Evolutionary conservation across 2,329 filamentous ascomycete genomes (phyloP).

Genomic region (Penicillium corylophilum): DNA sequence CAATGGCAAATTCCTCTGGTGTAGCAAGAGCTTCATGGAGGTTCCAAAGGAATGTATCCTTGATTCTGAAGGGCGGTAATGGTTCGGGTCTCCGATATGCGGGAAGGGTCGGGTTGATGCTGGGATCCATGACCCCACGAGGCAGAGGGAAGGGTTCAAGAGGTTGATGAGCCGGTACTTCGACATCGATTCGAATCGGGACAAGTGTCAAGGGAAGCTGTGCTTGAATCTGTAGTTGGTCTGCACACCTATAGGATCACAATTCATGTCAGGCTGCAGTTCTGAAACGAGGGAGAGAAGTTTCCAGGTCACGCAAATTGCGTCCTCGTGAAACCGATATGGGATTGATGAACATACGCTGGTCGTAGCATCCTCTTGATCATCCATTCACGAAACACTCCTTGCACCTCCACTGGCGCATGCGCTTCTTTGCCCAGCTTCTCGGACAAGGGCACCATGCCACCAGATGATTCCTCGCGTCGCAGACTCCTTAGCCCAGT

Average conservation of each 20-base stretch:
- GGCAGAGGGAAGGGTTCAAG: constrained; percentile 49
- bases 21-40: constrained; percentile 91
- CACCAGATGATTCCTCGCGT: constrained; percentile 68
- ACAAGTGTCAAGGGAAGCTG: constrained; percentile 85
- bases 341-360: constrained; percentile 35
- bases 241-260: constrained; percentile 46
- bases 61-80: constrained; percentile 81
- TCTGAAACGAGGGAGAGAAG: constrained; percentile 6
- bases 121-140: constrained; percentile 40
- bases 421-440: constrained; percentile 80
- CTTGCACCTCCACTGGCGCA: constrained; percentile 78
- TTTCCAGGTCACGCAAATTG: constrained; percentile 18
- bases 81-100: constrained; percentile 77
- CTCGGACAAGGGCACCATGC: constrained; percentile 65
- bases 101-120: constrained; percentile 64
- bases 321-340: constrained; percentile 2
- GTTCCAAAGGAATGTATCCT: constrained; percentile 98
- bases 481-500: constrained; percentile 82
- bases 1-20: constrained; percentile 91
- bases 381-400: constrained; percentile 96
- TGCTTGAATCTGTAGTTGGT: constrained; percentile 64
- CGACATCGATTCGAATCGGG: constrained; percentile 93
- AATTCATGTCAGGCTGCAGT: constrained; percentile 9
- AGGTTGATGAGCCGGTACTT: constrained; percentile 69
- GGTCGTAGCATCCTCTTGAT: constrained; percentile 60